Percentiles rank a stretch among this genome's conserved stretches.
phyloP scores from a whole-genome alignment of 306 rosid species.

The Abrus pulchellus region DNA sequence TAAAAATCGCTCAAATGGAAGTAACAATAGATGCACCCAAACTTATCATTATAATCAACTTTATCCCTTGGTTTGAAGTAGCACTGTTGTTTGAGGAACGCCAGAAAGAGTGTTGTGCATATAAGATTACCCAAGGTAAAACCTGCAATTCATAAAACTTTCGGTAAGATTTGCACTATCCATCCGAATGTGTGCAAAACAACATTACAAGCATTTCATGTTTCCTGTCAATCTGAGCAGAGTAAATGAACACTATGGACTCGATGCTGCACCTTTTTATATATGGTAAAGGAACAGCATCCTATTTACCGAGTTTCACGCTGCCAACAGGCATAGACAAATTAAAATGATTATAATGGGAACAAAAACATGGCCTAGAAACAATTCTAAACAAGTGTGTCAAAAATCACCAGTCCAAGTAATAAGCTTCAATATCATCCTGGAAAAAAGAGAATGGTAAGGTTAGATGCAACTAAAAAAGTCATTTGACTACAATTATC shows the following conservation, averaged over 20 bases:
- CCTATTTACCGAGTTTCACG: slow-evolving; percentile 76
- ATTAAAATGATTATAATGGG: slow-evolving; percentile 53
- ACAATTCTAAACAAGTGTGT: slow-evolving; percentile 34
- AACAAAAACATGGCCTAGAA: slow-evolving; percentile 50
- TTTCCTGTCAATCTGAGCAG: slow-evolving; percentile 39
- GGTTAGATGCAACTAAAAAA: slow-evolving; percentile 37
- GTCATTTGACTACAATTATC: slow-evolving; percentile 6
- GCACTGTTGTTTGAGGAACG: background rate
- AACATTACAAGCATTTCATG: slow-evolving; percentile 47
- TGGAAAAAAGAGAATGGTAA: slow-evolving; percentile 43
- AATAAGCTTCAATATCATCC: slow-evolving; percentile 64
- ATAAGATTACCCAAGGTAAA: background rate
- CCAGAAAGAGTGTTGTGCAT: background rate
- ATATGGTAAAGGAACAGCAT: slow-evolving; percentile 56
- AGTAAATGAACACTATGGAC: slow-evolving; percentile 51
- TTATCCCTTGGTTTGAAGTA: background rate
- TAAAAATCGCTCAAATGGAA: no score
- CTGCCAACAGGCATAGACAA: slow-evolving; percentile 61
- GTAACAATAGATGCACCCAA: no score
- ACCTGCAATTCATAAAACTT: slow-evolving; percentile 19
- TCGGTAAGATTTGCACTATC: slow-evolving; percentile 42
- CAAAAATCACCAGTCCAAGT: slow-evolving; percentile 56
- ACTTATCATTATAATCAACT: background rate
- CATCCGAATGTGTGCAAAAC: slow-evolving; percentile 40
- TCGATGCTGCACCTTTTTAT: slow-evolving; percentile 58